These are phyloP conservation scores for Moniliella sp. DNA, from an alignment of 1,284 basidiomycete species.

Conservation along the genomic window DNA sequence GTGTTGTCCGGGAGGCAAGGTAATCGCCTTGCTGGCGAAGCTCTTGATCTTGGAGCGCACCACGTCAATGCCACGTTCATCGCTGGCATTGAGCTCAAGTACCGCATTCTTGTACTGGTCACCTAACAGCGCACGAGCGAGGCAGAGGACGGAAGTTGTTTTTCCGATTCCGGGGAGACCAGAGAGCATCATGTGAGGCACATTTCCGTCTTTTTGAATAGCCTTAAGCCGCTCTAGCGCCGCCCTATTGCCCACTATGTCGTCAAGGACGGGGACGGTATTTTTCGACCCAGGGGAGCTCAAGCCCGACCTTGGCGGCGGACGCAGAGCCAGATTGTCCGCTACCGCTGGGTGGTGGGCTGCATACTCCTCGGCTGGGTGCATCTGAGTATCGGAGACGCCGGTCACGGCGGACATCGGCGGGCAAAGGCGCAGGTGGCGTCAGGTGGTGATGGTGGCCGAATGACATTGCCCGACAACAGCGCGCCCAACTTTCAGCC, in stretches of 20 bases:
- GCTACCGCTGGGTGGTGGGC: no score
- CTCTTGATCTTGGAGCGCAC: constrained; percentile 95
- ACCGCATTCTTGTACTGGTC: constrained; percentile 97
- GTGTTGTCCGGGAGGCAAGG: constrained; percentile 78
- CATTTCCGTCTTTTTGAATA: constrained; percentile 87
- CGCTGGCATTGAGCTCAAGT: constrained; percentile 85
- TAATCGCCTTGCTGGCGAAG: constrained; percentile 97
- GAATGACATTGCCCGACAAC: no score
- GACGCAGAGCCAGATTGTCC: no score
- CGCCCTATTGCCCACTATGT: constrained; percentile 80
- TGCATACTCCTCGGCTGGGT: no score
- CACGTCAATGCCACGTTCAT: constrained; percentile 95
- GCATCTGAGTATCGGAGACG: no score
- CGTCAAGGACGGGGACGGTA: constrained; percentile 67
- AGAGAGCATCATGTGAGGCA: constrained; percentile 87
- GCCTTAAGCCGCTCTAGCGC: constrained; percentile 91
- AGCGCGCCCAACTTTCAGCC: no score
- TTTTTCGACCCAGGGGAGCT: constrained; percentile 36
- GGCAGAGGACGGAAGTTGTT: constrained; percentile 91
- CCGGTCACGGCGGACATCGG: no score
- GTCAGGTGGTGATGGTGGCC: no score
- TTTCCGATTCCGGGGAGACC: constrained; percentile 97
- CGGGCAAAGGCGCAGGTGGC: no score
- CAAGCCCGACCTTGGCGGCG: no score
- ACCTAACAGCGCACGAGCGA: constrained; percentile 86